Evolutionary conservation across 2,329 filamentous ascomycete species (phyloP), one percentile per base, ranked within the genome.

Genomic region (Fusarium nurragi): DNA sequence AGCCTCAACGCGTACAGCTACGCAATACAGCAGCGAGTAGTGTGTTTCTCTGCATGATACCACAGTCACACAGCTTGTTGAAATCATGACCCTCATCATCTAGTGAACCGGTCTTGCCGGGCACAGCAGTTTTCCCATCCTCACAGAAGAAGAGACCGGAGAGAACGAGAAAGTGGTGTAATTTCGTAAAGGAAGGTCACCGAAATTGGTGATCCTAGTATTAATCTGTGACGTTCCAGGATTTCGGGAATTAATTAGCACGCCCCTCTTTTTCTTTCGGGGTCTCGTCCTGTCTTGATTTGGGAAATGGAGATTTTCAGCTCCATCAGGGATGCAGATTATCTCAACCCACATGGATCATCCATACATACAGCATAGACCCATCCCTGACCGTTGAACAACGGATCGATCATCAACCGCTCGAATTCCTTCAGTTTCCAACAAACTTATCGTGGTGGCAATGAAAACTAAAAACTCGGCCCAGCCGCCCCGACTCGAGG

Each of bases 201-300:
- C 43, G 37, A 48, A 58, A 56, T 56, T 39, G 51, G 32, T 34
- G 45, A 34, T 8, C 32, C 16, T 34, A 7, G 30, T n/a, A 34
- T 47, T 57, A 64, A 64, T 61, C 54, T 50, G 44, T 67, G 64
- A 67, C 64, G 50, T 64, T 37, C 64, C 54, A 52, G 26, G 43
- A 60, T 68, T 66, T 68, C 64, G 67, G 58, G 54, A 47, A 64
- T 53, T 64, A 64, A 54, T 32, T 16, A 56, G 10, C n/a, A 32
- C 38, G 22, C 36, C 34, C 50, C 52, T 55, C 28, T 30, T 47
- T 57, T 46, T 53, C 40, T 51, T 54, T 45, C 26, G 36, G 65
- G 54, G 61, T 70, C 62, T 56, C 43, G 22, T 22, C 39, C 25
- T 28, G 39, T 32, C 40, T 43, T 36, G 26, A 13, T 13, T 14